Percentiles rank a stretch among this genome's conserved stretches.
Evolutionary conservation across 129 eudicot genomes (phyloP).

Genomic region (Arctium lappa): DNA sequence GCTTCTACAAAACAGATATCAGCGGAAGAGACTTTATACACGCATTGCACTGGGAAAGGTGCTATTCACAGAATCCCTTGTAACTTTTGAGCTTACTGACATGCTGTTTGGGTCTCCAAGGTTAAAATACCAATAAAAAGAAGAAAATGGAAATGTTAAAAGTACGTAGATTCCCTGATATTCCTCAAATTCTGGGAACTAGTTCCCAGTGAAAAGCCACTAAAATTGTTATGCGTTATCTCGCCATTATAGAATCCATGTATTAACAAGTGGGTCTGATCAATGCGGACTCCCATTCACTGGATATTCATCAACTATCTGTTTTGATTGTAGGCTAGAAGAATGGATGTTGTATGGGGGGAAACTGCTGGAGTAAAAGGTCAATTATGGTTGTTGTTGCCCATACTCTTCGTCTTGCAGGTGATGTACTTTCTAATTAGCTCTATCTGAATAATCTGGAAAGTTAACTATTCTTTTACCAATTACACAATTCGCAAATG

Average conservation of each 20-base stretch:
- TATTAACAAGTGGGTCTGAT: background rate
- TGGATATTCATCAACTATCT: background rate
- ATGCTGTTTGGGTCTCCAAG: background rate
- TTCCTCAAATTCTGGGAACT: background rate
- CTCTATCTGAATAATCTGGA: background rate
- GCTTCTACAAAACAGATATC: constrained; percentile 95
- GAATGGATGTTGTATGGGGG: constrained; percentile 99
- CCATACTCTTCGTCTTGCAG: constrained; percentile 84
- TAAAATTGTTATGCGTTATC: background rate
- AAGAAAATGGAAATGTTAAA: background rate
- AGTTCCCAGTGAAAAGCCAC: background rate
- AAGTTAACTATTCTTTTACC: background rate
- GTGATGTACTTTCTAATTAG: constrained; percentile 27
- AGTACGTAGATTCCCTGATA: background rate
- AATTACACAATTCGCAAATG: background rate
- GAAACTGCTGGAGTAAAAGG: constrained; percentile 98
- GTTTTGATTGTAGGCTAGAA: constrained; percentile 68
- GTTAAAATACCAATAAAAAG: background rate
- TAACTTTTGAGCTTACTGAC: constrained; percentile 6
- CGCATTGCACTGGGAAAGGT: constrained; percentile 99
- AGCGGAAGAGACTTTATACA: constrained; percentile 90
- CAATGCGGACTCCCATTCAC: background rate
- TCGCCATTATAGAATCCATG: background rate
- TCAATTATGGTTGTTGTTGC: constrained; percentile 72
- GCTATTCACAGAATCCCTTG: background rate